These are phyloP conservation scores for Aurinia saxatilis DNA, from an alignment of 345 rosid species.

Conservation along the genomic window DNA sequence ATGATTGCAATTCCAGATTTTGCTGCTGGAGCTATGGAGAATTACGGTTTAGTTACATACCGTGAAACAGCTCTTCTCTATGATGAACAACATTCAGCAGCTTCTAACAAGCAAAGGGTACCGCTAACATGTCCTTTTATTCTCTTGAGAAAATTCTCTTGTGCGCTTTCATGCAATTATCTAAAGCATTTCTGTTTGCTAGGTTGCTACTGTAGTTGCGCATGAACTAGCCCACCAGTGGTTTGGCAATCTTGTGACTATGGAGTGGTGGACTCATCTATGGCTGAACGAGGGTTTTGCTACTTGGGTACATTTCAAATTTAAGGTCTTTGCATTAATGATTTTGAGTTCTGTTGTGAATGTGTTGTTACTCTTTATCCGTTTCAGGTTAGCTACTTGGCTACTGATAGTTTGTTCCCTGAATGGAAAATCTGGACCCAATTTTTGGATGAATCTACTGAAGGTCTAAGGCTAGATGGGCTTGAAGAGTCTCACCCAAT, in stretches of 20 bases:
- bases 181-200: slow-evolving; percentile 19
- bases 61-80: slow-evolving; percentile 90
- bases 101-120: slow-evolving; percentile 96
- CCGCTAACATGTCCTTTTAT: slow-evolving; percentile 7
- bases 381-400: slow-evolving; percentile 93
- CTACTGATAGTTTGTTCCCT: slow-evolving; percentile 84
- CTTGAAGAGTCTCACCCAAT: slow-evolving; percentile 98
- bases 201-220: slow-evolving; percentile 95
- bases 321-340: slow-evolving; percentile 3
- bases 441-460: slow-evolving; percentile 82
- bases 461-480: slow-evolving; percentile 85
- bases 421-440: slow-evolving; percentile 99
- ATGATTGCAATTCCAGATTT: slow-evolving; percentile 98
- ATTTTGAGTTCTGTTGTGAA: slow-evolving; percentile 1
- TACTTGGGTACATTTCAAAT: slow-evolving; percentile 67
- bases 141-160: background rate
- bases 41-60: slow-evolving; percentile 91
- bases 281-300: slow-evolving; percentile 99
- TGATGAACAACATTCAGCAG: slow-evolving; percentile 94
- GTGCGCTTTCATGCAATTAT: background rate
- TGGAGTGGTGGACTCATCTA: slow-evolving; percentile 99
- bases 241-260: slow-evolving; percentile 99
- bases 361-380: slow-evolving; percentile 2
- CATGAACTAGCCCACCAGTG: slow-evolving; percentile 99
- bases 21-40: slow-evolving; percentile 99